A percentile compares a stretch with the other conserved stretches of the same genome.
phyloP scores from a whole-genome alignment of 2,329 filamentous ascomycete species.

The Cladophialophora bantiana region DNA sequence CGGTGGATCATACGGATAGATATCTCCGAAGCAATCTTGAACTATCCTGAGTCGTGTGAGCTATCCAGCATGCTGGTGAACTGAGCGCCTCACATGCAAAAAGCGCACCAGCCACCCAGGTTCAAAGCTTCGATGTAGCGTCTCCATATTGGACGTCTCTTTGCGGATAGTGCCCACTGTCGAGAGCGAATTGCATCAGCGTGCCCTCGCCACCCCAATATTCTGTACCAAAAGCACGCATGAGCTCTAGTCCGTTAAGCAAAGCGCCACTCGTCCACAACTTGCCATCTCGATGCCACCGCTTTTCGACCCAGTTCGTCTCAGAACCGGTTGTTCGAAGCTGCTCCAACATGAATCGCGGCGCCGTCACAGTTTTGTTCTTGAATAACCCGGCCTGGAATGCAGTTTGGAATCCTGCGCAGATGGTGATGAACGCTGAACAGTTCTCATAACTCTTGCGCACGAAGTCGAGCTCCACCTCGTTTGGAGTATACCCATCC shows the following conservation, averaged over 20 bases:
- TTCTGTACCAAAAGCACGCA: slow-evolving; percentile 41
- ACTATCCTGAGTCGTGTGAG: no score
- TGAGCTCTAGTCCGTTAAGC: slow-evolving; percentile 46
- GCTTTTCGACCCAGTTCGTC: slow-evolving; percentile 37
- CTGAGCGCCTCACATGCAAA: neutral
- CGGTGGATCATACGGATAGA: neutral
- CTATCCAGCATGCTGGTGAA: no score
- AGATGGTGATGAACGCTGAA: slow-evolving; percentile 35
- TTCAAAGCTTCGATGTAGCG: slow-evolving; percentile 9
- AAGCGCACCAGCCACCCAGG: neutral
- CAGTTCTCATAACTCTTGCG: slow-evolving; percentile 33
- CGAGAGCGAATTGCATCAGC: slow-evolving; percentile 33
- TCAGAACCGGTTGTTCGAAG: slow-evolving; percentile 23
- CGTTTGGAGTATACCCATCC: slow-evolving; percentile 27
- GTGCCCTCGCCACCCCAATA: slow-evolving; percentile 41
- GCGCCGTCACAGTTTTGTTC: slow-evolving; percentile 34
- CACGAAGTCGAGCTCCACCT: slow-evolving; percentile 34
- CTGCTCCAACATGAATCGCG: slow-evolving; percentile 25
- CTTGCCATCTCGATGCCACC: slow-evolving; percentile 44
- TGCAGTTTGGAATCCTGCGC: slow-evolving; percentile 30
- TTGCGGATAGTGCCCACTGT: slow-evolving; percentile 22
- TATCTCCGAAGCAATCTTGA: neutral
- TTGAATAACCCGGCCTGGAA: slow-evolving; percentile 32
- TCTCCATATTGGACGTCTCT: slow-evolving; percentile 30
- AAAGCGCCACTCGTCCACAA: slow-evolving; percentile 46